Base-by-base conservation (phyloP, 2,329 filamentous ascomycete species). In the Byssothecium circinans region DNA sequence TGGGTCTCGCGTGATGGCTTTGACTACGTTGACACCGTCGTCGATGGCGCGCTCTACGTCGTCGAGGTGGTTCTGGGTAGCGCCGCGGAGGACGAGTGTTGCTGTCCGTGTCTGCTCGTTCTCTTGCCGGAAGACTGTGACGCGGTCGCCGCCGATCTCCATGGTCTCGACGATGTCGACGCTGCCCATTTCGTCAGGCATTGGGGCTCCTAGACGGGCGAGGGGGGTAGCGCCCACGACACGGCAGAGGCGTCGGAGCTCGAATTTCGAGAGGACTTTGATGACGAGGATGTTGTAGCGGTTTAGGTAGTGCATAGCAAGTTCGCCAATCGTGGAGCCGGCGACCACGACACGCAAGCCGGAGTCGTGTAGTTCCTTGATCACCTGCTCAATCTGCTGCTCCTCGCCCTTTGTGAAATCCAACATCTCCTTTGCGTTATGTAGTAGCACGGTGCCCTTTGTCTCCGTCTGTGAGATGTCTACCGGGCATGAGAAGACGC, bases 101-200 rank as follows among this genome's bases (percentile, higher is more conserved):
- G 95, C 89, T 42, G 94, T 99, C 65, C 91, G 84, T 41, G 95
- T 97, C 45, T 86, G 82, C 63, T 96, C 90, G 67, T 90, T 86
- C 73, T 99, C 94, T 80, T 99, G 94, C 65, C 95, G 83, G 83
- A 99, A 99, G 49, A 99, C 92, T 34, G 94, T 99, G 49, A 99
- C 95, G 53, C 94, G 88, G 78, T 99, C 94, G 61, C 94, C 94
- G 56, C 94, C 94, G 70, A 99, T 97, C 75, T 99, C 94, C 36
- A 95, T 81, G 1, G 95, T 97, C 81, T 99, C 94, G 25, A 99
- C 94, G 47, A 99, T 74, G 70, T 99, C 94, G 55, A 99, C 85
- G 62, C 76, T 87, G 57, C 94, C 94, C 91, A 96, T 97, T 80
- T 99, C 94, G 62, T 99, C 94, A n/a, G 95, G 94, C 94, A 99